Percentiles rank a stretch among this genome's conserved stretches.
These are phyloP conservation scores for Eucalyptus regnans DNA, from an alignment of 345 rosid genomes.

Conservation along the genomic window DNA sequence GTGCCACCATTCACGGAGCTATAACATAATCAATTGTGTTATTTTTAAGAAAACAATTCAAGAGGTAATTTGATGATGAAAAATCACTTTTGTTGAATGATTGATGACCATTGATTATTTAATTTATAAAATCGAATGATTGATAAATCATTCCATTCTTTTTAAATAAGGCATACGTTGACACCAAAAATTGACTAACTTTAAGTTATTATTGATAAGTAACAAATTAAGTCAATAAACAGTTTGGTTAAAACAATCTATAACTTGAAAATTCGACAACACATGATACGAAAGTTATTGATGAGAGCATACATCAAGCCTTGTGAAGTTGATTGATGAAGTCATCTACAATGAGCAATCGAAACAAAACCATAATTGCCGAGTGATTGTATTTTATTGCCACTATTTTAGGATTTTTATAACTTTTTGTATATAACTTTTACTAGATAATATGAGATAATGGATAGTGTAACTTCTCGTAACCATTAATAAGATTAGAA, in stretches of 20 bases:
- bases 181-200: neutral
- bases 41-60: neutral
- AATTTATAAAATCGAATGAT: no score
- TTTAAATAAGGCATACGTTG: neutral
- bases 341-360: neutral
- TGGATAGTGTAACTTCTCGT: neutral
- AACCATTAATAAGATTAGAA: neutral
- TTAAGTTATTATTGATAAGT: neutral
- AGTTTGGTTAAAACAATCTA: neutral
- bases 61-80: neutral
- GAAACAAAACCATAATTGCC: neutral
- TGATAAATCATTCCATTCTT: neutral
- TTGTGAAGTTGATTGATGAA: neutral
- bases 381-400: neutral
- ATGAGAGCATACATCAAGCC: neutral
- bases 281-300: neutral
- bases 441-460: neutral
- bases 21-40: neutral
- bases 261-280: neutral
- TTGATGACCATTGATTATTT: neutral
- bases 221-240: neutral
- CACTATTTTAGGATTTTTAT: neutral
- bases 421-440: neutral
- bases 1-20: neutral
- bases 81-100: neutral